Evolutionary conservation across 169 alveolate species (phyloP).

Genomic region (Miamiensis avidus): DNA sequence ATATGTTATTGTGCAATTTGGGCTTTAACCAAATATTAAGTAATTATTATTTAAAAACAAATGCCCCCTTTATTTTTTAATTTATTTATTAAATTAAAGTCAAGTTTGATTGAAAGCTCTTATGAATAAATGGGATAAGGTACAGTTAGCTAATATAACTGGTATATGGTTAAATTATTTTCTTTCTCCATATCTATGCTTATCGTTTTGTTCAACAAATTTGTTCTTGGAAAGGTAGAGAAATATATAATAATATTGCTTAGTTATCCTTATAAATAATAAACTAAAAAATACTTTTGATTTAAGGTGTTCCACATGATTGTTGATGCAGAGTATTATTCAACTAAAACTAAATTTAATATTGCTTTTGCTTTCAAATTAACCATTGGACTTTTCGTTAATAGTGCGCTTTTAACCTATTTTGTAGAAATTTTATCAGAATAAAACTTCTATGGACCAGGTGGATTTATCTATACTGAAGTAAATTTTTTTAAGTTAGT

Average conservation of each 20-base stretch:
- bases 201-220: slow-evolving; percentile 40
- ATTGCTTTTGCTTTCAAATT: slow-evolving; percentile 38
- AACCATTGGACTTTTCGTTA: slow-evolving; percentile 29
- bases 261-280: no score
- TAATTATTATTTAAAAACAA: background rate
- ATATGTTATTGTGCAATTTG: slow-evolving; percentile 29
- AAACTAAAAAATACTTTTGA: no score
- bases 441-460: slow-evolving; percentile 31
- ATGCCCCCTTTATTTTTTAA: background rate
- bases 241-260: no score
- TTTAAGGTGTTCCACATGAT: slow-evolving; percentile 31
- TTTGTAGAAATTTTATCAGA: slow-evolving; percentile 35
- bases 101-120: background rate
- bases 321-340: slow-evolving; percentile 35
- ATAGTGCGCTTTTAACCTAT: slow-evolving; percentile 39
- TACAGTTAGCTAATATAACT: background rate
- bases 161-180: slow-evolving; percentile 10
- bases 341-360: slow-evolving; percentile 44
- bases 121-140: background rate
- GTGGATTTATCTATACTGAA: slow-evolving; percentile 51
- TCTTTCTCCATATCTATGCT: slow-evolving; percentile 27
- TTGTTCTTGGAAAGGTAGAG: slow-evolving; percentile 20
- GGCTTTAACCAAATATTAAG: slow-evolving; percentile 14
- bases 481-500: background rate
- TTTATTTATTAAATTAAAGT: background rate